Base-by-base conservation (phyloP, 2,329 filamentous ascomycete species). In the Cladosporium sp. region DNA sequence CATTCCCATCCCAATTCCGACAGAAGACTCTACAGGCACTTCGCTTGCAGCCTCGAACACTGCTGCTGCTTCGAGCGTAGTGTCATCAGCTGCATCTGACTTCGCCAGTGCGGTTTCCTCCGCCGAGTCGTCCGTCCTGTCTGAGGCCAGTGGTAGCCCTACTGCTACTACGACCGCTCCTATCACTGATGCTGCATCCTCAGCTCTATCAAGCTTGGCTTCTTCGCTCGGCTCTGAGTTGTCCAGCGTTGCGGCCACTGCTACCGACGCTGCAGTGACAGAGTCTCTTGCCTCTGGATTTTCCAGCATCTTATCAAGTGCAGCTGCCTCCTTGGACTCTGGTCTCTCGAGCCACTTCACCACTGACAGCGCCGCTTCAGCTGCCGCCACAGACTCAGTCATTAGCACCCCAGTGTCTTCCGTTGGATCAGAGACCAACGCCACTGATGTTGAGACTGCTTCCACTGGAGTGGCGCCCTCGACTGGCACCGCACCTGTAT, bases 291-390 rank as follows among this genome's bases (percentile, higher is more conserved):
- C 73, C 5, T 73, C 73, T 1, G 69, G 71, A 31, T 69, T 72
- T 61, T 75, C 73, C 5, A 73, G 72, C 64, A 70, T 75, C 16
- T 61, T 75, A 23, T 74, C 74, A 2, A 73, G 71, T 57, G 73
- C 72, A 26, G 70, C 72, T 14, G 70, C 73, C 11, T 73, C 74
- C 12, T 49, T 74, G 46, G 65, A 65, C 18, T 68, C 70, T n/a
- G 69, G 67, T 5, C 64, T 69, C 2, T 70, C 71, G 26, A 65
- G 62, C 61, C 55, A 59, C 21, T 60, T 62, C 28, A 56, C 49
- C 21, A 53, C 35, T 11, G 35, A 26, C 50, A 56, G 18, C 16
- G 61, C 61, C 7, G 31, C 33, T 21, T 62, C 59, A 29, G 65
- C 69, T 5, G 64, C 68, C 11, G 67, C 66, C n/a, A 73, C 62